Evolutionary conservation across 148 eudicot species (phyloP), one percentile per base, ranked within the genome.

Genomic region (Dianthus caryophyllus): DNA sequence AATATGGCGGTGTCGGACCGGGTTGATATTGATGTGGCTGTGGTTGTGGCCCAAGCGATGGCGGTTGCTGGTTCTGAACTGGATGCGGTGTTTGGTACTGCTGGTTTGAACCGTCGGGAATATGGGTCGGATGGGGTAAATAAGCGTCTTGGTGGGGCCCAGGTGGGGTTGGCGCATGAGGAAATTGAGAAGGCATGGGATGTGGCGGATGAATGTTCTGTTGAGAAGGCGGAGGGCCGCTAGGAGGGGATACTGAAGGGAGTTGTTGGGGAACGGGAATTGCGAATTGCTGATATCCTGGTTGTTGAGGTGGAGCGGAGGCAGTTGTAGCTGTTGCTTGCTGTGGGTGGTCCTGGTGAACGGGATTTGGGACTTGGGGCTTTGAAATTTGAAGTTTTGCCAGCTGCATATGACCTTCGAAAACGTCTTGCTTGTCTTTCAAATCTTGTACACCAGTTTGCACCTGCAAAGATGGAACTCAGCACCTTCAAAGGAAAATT

Each of bases 351-450:
- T 80, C 85, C 10, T 76, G 29, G 21, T 76, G 82, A 17, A 65
- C 18, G 24, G 75, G 14, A 55, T 46, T 76, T 22, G 77, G 74
- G 41, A 21, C 65, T 75, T 85, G 84, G 44, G 27, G 54, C 67
- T 84, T 84, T 14, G 96, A 69, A 57, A 80, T 61, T 68, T 82
- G 87, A 54, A 84, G 68, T 75, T 81, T 87, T 30, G 87, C 78
- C 16, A 85, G 86, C 72, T 79, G 84, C 68, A 85, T 74, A 60
- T 87, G 87, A 78, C 89, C 84, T 51, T 92, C 89, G 47, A 87
- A 65, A 55, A 87, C 82, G 39, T 89, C 97, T 73, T 92, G 97
- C 69, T 92, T 88, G 72, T 87, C 96, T 81, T 61, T 87, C 53
- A 92, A 41, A 43, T 79, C 74, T 55, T 79, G 85, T 12, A 92